Evolutionary conservation across 2,329 filamentous ascomycete species (phyloP), one percentile per base, ranked within the genome.

Genomic region (Penicillium sp.): DNA sequence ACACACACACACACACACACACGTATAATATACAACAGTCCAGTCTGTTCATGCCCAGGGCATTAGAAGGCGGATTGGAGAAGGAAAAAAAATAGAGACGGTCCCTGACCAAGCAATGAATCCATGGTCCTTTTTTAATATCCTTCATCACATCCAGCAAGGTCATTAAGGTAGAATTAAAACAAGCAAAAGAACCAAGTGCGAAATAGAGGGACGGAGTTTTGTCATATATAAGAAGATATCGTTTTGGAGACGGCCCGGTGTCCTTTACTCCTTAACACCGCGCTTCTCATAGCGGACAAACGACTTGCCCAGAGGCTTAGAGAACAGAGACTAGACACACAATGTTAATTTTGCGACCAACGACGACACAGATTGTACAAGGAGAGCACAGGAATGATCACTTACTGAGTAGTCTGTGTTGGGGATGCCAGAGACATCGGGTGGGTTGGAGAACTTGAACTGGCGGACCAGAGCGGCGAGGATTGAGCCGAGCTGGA

Each of bases 401-500:
- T 8, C 18, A 60, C 71, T 66, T 65, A 73, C 71, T 46, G 74
- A 76, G 60, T 81, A 83, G 64, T 83, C 80, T 27, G 80, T 83
- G 5, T 72, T 66, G n/a, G 68, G 67, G 42, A 70, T 52, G 8
- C 50, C 60, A 9, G 57, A 44, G 38, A 52, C 50, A 18, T 53
- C 49, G 9, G 56, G 54, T 18, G 61, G 45, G 37, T 89, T 94
- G 63, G 78, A 77, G 67, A 95, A 81, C 74, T 88, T 91, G 75
- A 95, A 88, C 45, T 82, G 67, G 43, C 89, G 80, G 36, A 95
- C 86, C 56, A 90, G 73, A 49, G 83, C 83, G 43, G 84, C 88
- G 9, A 85, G 75, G 57, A 97, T 94, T 39, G 88, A 90, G 66
- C 90, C 85, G 53, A 97, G 76, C 73, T 97, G 91, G 49, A 94